These are phyloP conservation scores for Ballota nigra DNA, from an alignment of 257 asterid species.

Conservation along the genomic window DNA sequence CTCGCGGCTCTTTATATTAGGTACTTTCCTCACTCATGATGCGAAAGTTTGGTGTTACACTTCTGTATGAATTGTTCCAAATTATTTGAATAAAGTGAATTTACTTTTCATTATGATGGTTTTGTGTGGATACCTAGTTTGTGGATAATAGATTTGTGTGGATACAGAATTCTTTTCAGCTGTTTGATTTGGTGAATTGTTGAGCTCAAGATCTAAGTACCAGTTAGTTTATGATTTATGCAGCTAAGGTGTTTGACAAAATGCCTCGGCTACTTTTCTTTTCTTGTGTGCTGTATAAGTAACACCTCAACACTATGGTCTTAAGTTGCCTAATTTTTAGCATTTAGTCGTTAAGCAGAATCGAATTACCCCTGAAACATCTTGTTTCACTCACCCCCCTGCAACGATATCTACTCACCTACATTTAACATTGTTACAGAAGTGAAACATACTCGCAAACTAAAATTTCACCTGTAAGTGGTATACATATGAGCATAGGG, in stretches of 20 bases:
- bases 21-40: not conserved
- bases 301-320: not conserved
- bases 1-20: too few relatives aligned
- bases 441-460: not conserved
- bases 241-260: not conserved
- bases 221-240: not conserved
- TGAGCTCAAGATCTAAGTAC: not conserved
- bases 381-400: not conserved
- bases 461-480: not conserved
- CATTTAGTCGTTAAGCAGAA: not conserved
- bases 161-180: not conserved
- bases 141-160: not conserved
- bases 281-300: not conserved
- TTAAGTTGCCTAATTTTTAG: not conserved
- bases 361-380: not conserved
- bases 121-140: not conserved
- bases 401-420: not conserved
- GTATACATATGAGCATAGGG: not conserved
- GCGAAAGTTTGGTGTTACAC: not conserved
- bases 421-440: not conserved
- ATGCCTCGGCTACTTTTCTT: not conserved
- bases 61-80: not conserved
- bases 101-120: not conserved
- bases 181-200: not conserved
- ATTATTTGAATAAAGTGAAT: not conserved